Evolutionary conservation across 2,329 filamentous ascomycete species (phyloP), one percentile per base, ranked within the genome.

Genomic region (Trichoderma oligosporum): DNA sequence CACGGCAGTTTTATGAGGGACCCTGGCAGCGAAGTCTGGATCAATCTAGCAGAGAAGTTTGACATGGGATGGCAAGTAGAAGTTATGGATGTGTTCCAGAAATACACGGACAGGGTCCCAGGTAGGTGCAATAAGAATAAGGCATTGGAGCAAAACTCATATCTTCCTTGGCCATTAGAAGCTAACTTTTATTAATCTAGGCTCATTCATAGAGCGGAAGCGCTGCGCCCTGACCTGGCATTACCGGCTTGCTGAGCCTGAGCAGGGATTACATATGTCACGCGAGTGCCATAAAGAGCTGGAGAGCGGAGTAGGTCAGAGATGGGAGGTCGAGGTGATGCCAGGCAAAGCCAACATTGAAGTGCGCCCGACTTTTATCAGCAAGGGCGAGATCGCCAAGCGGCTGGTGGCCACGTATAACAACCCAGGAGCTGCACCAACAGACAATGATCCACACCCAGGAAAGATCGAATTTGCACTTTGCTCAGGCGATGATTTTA

Each of bases 221-320:
- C 88, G 91, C 62, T 94, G 95, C 62, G 92, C 94, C 4, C 76
- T 97, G 47, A 97, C 94, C 3, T 97, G 94, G 94, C 94, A 99
- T 70, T 99, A 97, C 73, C 89, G 94, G 38, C 85, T 90, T 25
- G 91, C 91, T 1, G 91, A 97, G 67, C 91, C 90, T 1, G 89
- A 95, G 64, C 89, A 89, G 61, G 93, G 91, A 16, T 74, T 84
- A 0, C 88, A 89, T 73, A 88, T 93, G 75, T 86, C 92, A 4
- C 82, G 81, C 22, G 87, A 92, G 69, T 95, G 91, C 67, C 87
- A 91, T 62, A 88, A 87, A 70, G 84, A 92, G 63, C 82, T 99
- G 14, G 87, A 95, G 69, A 77, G 80, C 4, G 89, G 85, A 0
- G 87, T 96, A 0, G 85, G 78, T 51, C 87, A 85, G 68, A 84